Conservation (phyloP, 176 grass and related monocot species). For the Cenchrus fungigraminus region DNA sequence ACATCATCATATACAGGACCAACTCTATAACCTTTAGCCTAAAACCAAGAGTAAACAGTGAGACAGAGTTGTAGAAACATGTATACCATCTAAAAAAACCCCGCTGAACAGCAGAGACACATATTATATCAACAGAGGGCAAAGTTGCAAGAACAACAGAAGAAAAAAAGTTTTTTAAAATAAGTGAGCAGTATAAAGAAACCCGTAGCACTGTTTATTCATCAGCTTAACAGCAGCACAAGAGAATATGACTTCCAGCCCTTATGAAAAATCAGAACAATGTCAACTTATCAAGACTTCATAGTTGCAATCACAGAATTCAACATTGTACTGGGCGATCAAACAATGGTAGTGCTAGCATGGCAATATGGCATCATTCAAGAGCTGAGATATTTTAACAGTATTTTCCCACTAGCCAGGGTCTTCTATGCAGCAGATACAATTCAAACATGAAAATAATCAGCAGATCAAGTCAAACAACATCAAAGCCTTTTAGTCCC, state of each 20-base stretch:
- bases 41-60: conserved; percentile 34
- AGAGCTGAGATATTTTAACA: conserved; percentile 15
- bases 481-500: conserved; percentile 1
- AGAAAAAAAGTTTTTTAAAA: background rate
- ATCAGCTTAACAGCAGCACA: background rate
- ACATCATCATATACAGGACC: conserved; percentile 99
- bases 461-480: background rate
- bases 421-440: conserved; percentile 9
- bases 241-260: background rate
- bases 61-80: conserved; percentile 36
- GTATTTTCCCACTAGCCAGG: conserved; percentile 15
- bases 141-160: conserved; percentile 18
- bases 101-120: conserved; percentile 19
- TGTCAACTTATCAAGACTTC: background rate
- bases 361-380: conserved; percentile 16
- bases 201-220: conserved; percentile 4
- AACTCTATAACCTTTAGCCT: conserved; percentile 99
- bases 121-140: background rate
- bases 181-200: background rate
- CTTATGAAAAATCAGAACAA: background rate
- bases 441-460: background rate
- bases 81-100: conserved; percentile 30
- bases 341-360: conserved; percentile 30
- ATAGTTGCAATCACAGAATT: background rate
- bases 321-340: background rate